Evolutionary conservation across 2,329 filamentous ascomycete species (phyloP), one percentile per base, ranked within the genome.

Genomic region (Coniochaeta hoffmannii): DNA sequence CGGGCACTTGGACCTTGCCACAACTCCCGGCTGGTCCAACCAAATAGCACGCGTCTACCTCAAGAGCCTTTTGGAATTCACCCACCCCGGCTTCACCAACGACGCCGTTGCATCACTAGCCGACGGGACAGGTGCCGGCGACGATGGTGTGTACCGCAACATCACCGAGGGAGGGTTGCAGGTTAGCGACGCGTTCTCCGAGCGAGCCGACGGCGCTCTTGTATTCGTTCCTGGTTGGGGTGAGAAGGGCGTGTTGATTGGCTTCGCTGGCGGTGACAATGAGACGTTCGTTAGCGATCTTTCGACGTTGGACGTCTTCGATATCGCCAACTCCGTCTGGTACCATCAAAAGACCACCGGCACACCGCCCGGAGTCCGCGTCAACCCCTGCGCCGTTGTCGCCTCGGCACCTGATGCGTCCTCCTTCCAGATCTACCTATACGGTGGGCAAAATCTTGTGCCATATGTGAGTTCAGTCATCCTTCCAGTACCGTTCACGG

Each of bases 371-470:
- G 72, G 78, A 0, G 83, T 87, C 53, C 79, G 87, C 19, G 87
- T 90, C 22, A 88, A 90, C 64, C 85, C 86, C 0, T 90, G 87
- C 63, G 83, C 86, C 11, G 84, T 86, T 0, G 80, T 88, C 17
- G 86, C 83, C 41, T 82, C 83, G 15, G 85, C 86, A 11, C 80
- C 86, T 7, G 87, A 89, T 64, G 87, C 87, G 9, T 87, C 84
- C 17, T 88, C 83, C 28, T 89, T 89, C 65, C 88, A 91, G 64
- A 78, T 92, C 46, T 90, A 91, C 70, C 80, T 91, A 71, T 91
- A 87, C 64, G 88, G 87, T 12, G 88, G 88, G 0, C 88, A 91
- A 65, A 88, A 88, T 60, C 74, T 91, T 1, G 76, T 82, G 26
- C 87, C 88, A 1, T 79, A 76, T 57, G 83, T 75, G 62, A 63